Base-by-base conservation (phyloP, 768 basidiomycete species). In the Leccinum pellstonianum region DNA sequence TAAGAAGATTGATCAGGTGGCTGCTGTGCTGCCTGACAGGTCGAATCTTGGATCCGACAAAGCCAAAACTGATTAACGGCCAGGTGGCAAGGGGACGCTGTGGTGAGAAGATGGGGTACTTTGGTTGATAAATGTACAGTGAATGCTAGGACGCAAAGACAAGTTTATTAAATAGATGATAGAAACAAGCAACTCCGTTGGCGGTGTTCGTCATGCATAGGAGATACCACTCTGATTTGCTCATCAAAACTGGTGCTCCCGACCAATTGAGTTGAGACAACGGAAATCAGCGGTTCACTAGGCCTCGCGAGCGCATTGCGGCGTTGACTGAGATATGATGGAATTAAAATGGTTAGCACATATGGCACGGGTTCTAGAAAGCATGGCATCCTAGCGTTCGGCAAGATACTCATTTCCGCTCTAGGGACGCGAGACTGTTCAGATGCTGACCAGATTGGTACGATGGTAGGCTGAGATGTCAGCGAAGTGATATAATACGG, bases 1-100 rank as follows among this genome's bases (percentile, higher is more conserved):
- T 77, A 87, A 80, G 75, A 95, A 93, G 77, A 98, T 99, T 60
- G 96, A 99, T 68, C 86, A 87, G 59, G 81, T 93, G 5, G 93
- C 91, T 6, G 88, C 85, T 4, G 77, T 71, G 9, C 75, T 95
- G 38, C 93, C 93, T 1, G 89, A 93, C 68, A 81, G 84, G 63
- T 88, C 90, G 4, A 69, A 73, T 63, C 27, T 66, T 23, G 69
- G 65, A 54, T 58, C 64, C 33, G 79, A 81, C 60, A 80, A 81
- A 65, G 64, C 78, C 51, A 83, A 84, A 73, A 80, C 74, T 3
- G 82, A 83, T 53, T 83, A 66, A 76, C 52, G 21, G 38, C 57
- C 57, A 59, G n/a, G 11, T 46, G 19, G 53, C 47, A 55, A 64
- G 59, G 46, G 17, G 19, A 11, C 17, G 5, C 3, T 4, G 17